Evolutionary conservation across 2,329 filamentous ascomycete genomes (phyloP).

Genomic region (Microascus cirrosus): DNA sequence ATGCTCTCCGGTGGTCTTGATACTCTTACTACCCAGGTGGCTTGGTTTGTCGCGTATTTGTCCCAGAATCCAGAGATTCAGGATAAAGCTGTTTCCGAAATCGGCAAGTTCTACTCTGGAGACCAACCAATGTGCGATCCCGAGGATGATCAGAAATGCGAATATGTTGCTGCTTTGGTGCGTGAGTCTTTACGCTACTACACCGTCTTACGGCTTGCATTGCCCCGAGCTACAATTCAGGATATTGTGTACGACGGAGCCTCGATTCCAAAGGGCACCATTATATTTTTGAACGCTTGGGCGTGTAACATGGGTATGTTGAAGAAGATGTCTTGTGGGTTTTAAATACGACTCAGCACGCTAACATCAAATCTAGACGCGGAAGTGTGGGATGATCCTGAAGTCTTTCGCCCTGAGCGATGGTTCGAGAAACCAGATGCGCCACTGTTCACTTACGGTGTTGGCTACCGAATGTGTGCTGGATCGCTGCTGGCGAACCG

Average conservation of each 20-base stretch:
- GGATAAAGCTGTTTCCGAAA: not conserved
- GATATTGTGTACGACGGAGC: not conserved
- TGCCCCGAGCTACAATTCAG: not conserved
- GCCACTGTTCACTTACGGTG: slow-evolving; percentile 53
- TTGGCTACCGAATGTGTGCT: slow-evolving; percentile 59
- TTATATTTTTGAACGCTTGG: not conserved
- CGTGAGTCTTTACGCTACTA: slow-evolving; percentile 51
- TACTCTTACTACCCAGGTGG: slow-evolving; percentile 22
- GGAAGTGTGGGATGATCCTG: not conserved
- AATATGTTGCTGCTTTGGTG: slow-evolving; percentile 52
- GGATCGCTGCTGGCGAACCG: slow-evolving; percentile 52
- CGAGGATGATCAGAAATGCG: slow-evolving; percentile 51
- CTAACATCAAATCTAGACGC: not conserved
- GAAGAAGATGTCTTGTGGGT: not conserved
- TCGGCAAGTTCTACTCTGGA: slow-evolving; percentile 12
- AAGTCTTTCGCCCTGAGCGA: slow-evolving; percentile 15
- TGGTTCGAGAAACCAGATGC: slow-evolving; percentile 54
- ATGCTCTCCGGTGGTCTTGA: slow-evolving; percentile 59
- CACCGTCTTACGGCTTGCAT: slow-evolving; percentile 34
- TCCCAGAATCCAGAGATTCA: not conserved
- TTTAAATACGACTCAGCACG: too few species aligned
- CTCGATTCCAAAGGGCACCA: not conserved
- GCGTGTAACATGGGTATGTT: not conserved
- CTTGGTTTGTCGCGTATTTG: not conserved
- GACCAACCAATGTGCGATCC: slow-evolving; percentile 47